These are phyloP conservation scores for Xylaria sp. DNA, from an alignment of 2,329 filamentous ascomycete genomes.

Conservation along the genomic window DNA sequence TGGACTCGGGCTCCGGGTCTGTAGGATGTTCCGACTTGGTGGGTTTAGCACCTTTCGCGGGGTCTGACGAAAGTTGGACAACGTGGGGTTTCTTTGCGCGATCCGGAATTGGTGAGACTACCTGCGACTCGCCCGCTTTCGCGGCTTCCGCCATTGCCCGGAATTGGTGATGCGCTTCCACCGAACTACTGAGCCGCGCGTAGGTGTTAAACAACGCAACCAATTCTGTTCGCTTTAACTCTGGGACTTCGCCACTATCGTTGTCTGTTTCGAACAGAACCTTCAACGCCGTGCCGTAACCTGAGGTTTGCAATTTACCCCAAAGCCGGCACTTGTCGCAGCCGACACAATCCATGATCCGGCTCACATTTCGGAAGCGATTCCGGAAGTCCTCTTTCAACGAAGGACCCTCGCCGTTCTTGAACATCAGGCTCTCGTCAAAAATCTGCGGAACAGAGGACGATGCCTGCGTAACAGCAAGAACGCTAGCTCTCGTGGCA, in stretches of 20 bases:
- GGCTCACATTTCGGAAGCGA: slow-evolving; percentile 94
- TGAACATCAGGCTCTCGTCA: slow-evolving; percentile 96
- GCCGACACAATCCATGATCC: slow-evolving; percentile 97
- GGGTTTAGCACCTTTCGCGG: slow-evolving; percentile 33
- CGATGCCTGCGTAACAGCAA: slow-evolving; percentile 77
- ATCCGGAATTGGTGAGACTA: slow-evolving; percentile 47
- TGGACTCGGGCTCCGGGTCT: slow-evolving; percentile 23
- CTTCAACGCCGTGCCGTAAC: slow-evolving; percentile 94
- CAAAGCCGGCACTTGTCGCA: slow-evolving; percentile 98
- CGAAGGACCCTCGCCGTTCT: slow-evolving; percentile 75
- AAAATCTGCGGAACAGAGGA: slow-evolving; percentile 82
- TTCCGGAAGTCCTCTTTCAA: slow-evolving; percentile 98
- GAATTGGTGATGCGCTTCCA: slow-evolving; percentile 81
- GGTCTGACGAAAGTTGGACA: slow-evolving; percentile 45
- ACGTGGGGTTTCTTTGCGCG: slow-evolving; percentile 58
- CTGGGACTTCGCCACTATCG: slow-evolving; percentile 69
- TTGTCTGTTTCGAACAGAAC: slow-evolving; percentile 93
- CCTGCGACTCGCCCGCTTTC: slow-evolving; percentile 40
- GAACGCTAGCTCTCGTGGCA: slow-evolving; percentile 82
- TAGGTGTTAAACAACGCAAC: slow-evolving; percentile 96
- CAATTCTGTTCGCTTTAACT: slow-evolving; percentile 86
- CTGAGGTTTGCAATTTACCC: slow-evolving; percentile 95
- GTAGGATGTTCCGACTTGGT: slow-evolving; percentile 32
- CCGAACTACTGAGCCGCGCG: slow-evolving; percentile 82
- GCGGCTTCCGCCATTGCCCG: slow-evolving; percentile 58